phyloP scores from a whole-genome alignment of 495 filamentous ascomycete species.

The Neurospora sp. region DNA sequence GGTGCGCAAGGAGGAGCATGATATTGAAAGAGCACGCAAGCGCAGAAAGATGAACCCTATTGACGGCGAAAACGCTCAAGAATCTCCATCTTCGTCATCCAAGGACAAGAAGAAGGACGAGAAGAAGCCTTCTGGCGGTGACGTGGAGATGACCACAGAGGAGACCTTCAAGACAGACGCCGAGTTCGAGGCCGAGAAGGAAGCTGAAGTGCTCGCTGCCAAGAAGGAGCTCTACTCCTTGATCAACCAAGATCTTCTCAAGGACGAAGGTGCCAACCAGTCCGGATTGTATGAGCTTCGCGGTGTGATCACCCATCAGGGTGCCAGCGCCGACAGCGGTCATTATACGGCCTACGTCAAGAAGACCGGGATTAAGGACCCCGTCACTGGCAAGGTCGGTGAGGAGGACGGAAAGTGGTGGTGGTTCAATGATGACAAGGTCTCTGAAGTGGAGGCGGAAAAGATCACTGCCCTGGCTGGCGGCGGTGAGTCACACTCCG shows the following conservation, averaged over 20 bases:
- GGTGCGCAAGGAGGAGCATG: conserved; percentile 86
- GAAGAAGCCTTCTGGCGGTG: conserved; percentile 33
- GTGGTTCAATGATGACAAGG: conserved; percentile 99
- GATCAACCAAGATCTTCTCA: conserved; percentile 57
- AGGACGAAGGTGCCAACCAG: conserved; percentile 76
- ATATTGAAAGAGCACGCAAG: conserved; percentile 79
- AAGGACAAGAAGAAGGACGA: conserved; percentile 32
- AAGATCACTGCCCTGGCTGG: conserved; percentile 86
- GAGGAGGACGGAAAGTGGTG: conserved; percentile 93
- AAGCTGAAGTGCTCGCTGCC: conserved; percentile 57
- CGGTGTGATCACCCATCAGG: conserved; percentile 95
- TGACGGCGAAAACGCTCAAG: conserved; percentile 10
- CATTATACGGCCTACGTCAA: conserved; percentile 98
- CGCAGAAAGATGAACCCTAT: conserved; percentile 64
- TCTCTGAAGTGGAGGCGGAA: conserved; percentile 80
- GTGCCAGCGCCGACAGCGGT: conserved; percentile 90
- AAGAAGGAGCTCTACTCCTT: conserved; percentile 78
- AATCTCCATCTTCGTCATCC: conserved; percentile 6
- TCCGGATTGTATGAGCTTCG: conserved; percentile 91
- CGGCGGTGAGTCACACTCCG: conserved; percentile 93
- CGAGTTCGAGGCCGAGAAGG: conserved; percentile 76
- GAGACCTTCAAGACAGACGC: conserved; percentile 82
- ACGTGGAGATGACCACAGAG: conserved; percentile 53
- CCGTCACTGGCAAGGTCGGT: conserved; percentile 57
- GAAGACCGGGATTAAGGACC: conserved; percentile 61